Base-by-base conservation (phyloP, 805 yeast genomes). In the Lachancea lanzarotensis region DNA sequence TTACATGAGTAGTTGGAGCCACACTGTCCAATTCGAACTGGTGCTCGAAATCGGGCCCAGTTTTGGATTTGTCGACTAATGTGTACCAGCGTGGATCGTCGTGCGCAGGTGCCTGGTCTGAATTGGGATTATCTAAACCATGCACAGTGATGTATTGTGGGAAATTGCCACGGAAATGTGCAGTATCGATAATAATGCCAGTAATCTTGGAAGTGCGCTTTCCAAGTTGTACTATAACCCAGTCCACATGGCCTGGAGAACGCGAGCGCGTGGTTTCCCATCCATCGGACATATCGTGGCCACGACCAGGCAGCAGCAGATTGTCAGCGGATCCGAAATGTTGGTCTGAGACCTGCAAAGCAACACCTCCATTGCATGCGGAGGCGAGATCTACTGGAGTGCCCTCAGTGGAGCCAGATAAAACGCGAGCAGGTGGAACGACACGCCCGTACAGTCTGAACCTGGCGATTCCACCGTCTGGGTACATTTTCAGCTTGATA, bases 391-490 rank as follows among this genome's bases (percentile, higher is more conserved):
- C 97, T 36, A 84, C 53, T 2, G 46, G 20, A 1, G 31, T 4
- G 31, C 51, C 20, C 5, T 13, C 17, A 17, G 11, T 15, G 16
- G 35, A 32, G 35, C 35, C 19, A 3, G 35, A 6, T 9, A 9
- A 10, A 32, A 32, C 7, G 19, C 35, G 19, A 3, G 27, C 27
- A 1, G 60, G 60, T n/a, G 96, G 89, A 7, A 78, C 70, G 10
- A 90, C 96, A 33, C 74, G 70, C 17, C 98, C 98, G 62, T 84
- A 91, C 40, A 88, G 72, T 62, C 96, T 77, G 72, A 91, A 90
- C 52, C 98, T 76, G 9, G 97, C 96, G 66, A 91, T 90, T 22
- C 98, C 98, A 43, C 98, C 98, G 64, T 91, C 98, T 20, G 98
- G 98, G 67, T 84, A 91, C 96, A 88, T 89, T 69, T 81, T 81